phyloP scores from a whole-genome alignment of 768 basidiomycete species.

The Lactarius vividus region DNA sequence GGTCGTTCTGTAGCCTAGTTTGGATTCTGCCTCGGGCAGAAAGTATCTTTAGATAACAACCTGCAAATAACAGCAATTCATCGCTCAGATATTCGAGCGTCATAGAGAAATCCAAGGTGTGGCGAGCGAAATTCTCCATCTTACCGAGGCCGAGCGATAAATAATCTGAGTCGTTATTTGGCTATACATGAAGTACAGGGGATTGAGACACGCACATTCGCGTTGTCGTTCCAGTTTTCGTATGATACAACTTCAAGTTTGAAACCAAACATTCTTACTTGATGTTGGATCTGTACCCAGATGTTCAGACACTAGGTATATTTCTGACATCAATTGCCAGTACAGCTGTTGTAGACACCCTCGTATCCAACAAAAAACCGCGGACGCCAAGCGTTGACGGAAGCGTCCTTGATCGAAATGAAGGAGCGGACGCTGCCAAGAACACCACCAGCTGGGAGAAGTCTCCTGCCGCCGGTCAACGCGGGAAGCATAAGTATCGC shows the following conservation, averaged over 20 bases:
- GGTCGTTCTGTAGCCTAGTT: conserved; percentile 50
- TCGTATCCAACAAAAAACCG: conserved; percentile 36
- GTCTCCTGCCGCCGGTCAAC: conserved; percentile 37
- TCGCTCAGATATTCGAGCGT: too few species aligned
- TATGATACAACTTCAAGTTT: not conserved
- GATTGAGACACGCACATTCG: conserved; percentile 12
- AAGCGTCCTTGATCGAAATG: not conserved
- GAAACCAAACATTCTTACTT: conserved; percentile 56
- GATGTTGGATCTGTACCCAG: conserved; percentile 61
- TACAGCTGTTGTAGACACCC: not conserved
- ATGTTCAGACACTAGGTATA: conserved; percentile 53
- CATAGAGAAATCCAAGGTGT: too few species aligned
- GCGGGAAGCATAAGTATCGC: conserved; percentile 24
- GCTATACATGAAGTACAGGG: not conserved
- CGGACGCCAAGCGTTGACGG: conserved; percentile 47
- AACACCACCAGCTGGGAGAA: conserved; percentile 39
- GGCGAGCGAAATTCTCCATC: too few species aligned
- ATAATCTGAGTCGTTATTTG: conserved; percentile 36
- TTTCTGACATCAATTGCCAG: conserved; percentile 37
- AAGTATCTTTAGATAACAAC: conserved; percentile 45
- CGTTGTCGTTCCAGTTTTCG: conserved; percentile 51
- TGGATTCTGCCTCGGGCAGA: conserved; percentile 57
- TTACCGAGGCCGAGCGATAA: conserved; percentile 58
- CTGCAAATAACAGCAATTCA: too few species aligned
- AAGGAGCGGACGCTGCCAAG: conserved; percentile 42